Evolutionary conservation across 352 stramenopile species (phyloP), one percentile per base, ranked within the genome.

Genomic region (Thraustochytrium sp.): DNA sequence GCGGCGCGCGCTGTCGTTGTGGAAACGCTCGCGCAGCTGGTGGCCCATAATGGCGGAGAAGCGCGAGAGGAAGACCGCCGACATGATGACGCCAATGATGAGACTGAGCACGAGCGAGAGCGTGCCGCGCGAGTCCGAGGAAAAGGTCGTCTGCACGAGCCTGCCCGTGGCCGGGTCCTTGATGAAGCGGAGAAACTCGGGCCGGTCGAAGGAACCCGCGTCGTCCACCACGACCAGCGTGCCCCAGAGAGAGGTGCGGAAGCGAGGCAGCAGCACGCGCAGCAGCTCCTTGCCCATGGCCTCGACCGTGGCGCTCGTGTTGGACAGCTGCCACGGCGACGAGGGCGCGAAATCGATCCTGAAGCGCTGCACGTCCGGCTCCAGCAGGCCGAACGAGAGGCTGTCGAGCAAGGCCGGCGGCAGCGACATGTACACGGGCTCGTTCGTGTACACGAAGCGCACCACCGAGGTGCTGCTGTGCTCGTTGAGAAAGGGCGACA

Each of bases 251-350:
- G 68, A 80, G 5, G 68, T 80, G 11, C 68, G 42, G 26, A 65
- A 80, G 23, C 48, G 37, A 9, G 68, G 68, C 26, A 42, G 3
- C n/a, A 80, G 38, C 11, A 80, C 53, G 37, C 68, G 68, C 5
- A 72, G 63, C 13, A 80, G 34, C 37, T 61, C 68, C 21, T 80
- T 38, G 23, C 68, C 68, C 18, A 80, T 80, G 1, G n/a, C 18
- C 5, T 80, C 68, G 11, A 16, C 0, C 9, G 59, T 72, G 1
- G 55, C 36, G 40, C 36, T 49, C 26, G 21, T 0, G 26, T 72
- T 72, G 0, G 26, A 1, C 16, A 72, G 59, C 59, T 72, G 59
- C 9, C 23, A 44, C 13, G 59, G 59, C 21, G 13, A 16, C 11
- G 48, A 48, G 0, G 68, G 31, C 2, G 40, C 68, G n/a, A 80